Evolutionary conservation across 805 yeast genomes (phyloP).

Genomic region (Yarrowia sp.): DNA sequence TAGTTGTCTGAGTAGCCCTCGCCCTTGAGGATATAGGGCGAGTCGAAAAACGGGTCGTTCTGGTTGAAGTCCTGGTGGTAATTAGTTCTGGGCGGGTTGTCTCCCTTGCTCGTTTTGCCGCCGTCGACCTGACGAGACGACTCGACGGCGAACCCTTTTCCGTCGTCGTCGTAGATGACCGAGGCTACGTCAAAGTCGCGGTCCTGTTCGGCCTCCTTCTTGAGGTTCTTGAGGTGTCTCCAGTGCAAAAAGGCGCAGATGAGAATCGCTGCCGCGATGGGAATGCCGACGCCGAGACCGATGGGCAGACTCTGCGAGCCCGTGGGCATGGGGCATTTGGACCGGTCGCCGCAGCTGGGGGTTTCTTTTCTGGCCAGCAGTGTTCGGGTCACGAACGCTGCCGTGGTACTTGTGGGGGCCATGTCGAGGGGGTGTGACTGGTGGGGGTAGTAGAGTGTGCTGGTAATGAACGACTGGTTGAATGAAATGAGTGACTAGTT

Average conservation of each 20-base stretch:
- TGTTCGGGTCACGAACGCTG: not conserved
- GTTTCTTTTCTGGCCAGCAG: conserved; percentile 28
- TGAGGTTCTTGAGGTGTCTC: conserved; percentile 48
- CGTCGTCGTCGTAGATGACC: conserved; percentile 45
- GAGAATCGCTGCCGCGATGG: conserved; percentile 48
- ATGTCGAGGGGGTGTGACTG: not conserved
- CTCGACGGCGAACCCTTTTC: not conserved
- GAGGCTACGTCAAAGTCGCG: conserved; percentile 50
- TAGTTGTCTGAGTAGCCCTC: conserved; percentile 20
- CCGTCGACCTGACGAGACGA: not conserved
- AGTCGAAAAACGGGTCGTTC: conserved; percentile 35
- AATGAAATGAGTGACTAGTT: not conserved
- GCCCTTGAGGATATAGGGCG: conserved; percentile 32
- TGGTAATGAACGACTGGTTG: not conserved
- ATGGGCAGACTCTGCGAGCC: conserved; percentile 44
- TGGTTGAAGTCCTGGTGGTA: conserved; percentile 32
- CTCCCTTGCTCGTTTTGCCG: not conserved
- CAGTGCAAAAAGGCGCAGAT: conserved; percentile 48
- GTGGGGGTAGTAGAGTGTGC: not conserved
- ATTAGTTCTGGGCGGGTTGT: not conserved
- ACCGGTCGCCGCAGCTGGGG: conserved; percentile 35
- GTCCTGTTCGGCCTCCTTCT: conserved; percentile 51
- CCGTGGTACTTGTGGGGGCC: conserved; percentile 6
- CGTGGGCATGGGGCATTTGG: conserved; percentile 43
- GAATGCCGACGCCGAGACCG: conserved; percentile 53